Conservation (phyloP, 495 filamentous ascomycete species). For the Penicillium pulvis region DNA sequence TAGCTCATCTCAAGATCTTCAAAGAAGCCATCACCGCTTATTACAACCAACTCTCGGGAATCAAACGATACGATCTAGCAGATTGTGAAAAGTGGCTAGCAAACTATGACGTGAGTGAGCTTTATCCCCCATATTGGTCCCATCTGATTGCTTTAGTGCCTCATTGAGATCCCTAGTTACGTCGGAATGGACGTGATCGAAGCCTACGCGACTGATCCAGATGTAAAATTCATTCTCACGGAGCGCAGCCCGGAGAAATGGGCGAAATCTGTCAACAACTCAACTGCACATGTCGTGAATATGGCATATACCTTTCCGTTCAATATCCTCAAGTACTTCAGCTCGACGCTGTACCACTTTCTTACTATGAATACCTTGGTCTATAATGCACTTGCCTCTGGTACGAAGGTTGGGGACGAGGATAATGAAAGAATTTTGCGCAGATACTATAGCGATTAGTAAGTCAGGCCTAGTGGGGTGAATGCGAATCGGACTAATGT, state of each 20-base stretch:
- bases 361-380: constrained; percentile 13
- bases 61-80: constrained; percentile 13
- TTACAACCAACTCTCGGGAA: constrained; percentile 19
- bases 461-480: constrained; percentile 1
- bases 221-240: constrained; percentile 35
- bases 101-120: constrained; percentile 23
- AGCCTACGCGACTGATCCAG: constrained; percentile 22
- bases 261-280: constrained; percentile 28
- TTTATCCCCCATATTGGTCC: neutral
- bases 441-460: constrained; percentile 26
- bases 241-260: constrained; percentile 28
- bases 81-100: constrained; percentile 28
- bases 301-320: constrained; percentile 20
- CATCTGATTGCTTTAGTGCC: constrained; percentile 12
- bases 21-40: constrained; percentile 21
- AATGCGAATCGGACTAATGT: too few species aligned
- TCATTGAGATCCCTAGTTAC: constrained; percentile 26
- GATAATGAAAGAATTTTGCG: constrained; percentile 11
- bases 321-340: constrained; percentile 27
- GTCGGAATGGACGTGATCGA: constrained; percentile 17
- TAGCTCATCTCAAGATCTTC: constrained; percentile 22
- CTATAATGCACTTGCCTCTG: constrained; percentile 13
- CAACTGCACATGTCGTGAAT: constrained; percentile 4
- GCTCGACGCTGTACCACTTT: constrained; percentile 17
- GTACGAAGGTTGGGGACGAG: constrained; percentile 3